Evolutionary conservation across 1,139 yeast species (phyloP), one percentile per base, ranked within the genome.

Genomic region (Suhomyces terraborum): DNA sequence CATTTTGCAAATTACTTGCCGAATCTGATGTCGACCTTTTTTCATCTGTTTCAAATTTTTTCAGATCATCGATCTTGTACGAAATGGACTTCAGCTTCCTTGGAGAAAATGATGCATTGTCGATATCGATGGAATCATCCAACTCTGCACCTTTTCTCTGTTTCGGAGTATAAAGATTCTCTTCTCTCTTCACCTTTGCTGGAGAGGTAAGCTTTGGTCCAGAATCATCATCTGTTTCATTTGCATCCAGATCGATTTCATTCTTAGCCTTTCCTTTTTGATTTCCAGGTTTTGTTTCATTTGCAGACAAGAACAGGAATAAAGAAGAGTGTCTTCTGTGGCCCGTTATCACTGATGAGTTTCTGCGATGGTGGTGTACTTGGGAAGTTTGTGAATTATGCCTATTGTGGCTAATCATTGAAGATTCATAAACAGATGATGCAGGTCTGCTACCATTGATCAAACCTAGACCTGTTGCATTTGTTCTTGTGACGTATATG

Each of bases 241-340:
- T 33, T 14, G 20, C 29, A 17, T 32, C 35, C 26, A 22, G 26
- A 16, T 22, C 35, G 6, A 12, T 22, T 32, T 19, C 29, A 8
- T 18, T 29, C 34, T 40, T 41, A n/a, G 39, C 34, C 8, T 41
- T 37, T 14, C 14, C 6, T 4, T 21, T 32, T 17, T 12, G 23
- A 6, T n/a, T 14, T 14, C 35, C 27, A 22, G 41, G 31, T 35
- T 46, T 49, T 6, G 43, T 51, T 16, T 53, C 55, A 22, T 46
- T 49, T 6, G 63, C 64, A 3, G 76, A 67, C 35, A 72, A 53
- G 46, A 73, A 75, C 50, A 73, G 69, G 48, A 74, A 73, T 26
- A 74, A 62, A 0, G 79, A 73, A 0, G 79, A 73, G 48, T 73
- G 76, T 44, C 82, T 54, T 46, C 59, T 61, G 49, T 69, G 58